phyloP scores from a whole-genome alignment of 2,329 filamentous ascomycete species.

The Pyricularia sp. region DNA sequence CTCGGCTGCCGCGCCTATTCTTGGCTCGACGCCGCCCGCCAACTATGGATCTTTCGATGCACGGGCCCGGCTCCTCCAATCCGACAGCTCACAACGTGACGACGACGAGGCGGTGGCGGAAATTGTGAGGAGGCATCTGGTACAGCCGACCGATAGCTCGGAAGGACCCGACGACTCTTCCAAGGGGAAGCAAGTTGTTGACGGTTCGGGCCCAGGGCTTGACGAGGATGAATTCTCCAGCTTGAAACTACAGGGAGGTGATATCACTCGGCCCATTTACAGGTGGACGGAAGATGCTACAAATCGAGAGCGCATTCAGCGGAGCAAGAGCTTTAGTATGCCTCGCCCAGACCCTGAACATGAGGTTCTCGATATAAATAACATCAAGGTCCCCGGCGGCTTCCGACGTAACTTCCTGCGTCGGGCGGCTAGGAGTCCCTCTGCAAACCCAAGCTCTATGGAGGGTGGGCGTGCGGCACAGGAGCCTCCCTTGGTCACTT shows the following conservation, averaged over 20 bases:
- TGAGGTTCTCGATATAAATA: slow-evolving; percentile 74
- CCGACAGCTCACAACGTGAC: slow-evolving; percentile 29
- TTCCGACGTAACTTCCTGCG: slow-evolving; percentile 87
- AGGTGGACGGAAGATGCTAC: slow-evolving; percentile 88
- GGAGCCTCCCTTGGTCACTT: slow-evolving; percentile 59
- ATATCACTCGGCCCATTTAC: slow-evolving; percentile 92
- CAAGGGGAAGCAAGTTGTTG: slow-evolving; percentile 46
- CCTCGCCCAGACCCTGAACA: slow-evolving; percentile 70
- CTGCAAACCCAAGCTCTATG: slow-evolving; percentile 28
- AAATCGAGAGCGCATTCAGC: slow-evolving; percentile 46
- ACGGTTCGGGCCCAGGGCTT: slow-evolving; percentile 18
- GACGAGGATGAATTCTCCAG: slow-evolving; percentile 86
- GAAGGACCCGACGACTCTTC: slow-evolving; percentile 39
- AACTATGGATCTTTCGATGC: slow-evolving; percentile 83
- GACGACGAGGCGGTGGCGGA: slow-evolving; percentile 75
- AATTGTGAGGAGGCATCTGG: slow-evolving; percentile 81
- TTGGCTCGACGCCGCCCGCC: slow-evolving; percentile 40
- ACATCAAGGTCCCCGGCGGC: slow-evolving; percentile 87
- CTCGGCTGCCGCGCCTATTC: slow-evolving; percentile 19
- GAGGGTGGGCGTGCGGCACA: slow-evolving; percentile 2
- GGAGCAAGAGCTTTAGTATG: slow-evolving; percentile 82
- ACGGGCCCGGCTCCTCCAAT: slow-evolving; percentile 38
- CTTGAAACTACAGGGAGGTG: slow-evolving; percentile 83
- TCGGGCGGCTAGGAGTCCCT: slow-evolving; percentile 58
- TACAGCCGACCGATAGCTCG: slow-evolving; percentile 52